phyloP scores from a whole-genome alignment of 306 rosid species.

The Quercus ilex region DNA sequence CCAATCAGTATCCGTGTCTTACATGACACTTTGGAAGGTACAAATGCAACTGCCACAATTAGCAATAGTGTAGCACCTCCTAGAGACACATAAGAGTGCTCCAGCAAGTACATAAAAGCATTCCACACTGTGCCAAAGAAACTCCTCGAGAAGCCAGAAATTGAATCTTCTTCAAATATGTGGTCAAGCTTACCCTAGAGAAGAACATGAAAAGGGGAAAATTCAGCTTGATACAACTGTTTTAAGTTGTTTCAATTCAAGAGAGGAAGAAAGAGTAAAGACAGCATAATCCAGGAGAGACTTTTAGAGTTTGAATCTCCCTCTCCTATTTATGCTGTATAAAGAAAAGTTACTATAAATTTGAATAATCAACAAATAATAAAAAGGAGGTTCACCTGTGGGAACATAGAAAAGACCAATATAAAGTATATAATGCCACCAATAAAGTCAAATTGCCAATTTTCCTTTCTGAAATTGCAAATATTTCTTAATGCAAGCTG shows the following conservation, averaged over 20 bases:
- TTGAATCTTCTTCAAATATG: conserved; percentile 74
- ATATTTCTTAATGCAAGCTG: conserved; percentile 93
- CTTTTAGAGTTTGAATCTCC: no score
- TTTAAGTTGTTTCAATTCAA: not conserved
- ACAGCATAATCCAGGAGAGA: not conserved
- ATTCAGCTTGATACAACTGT: not conserved
- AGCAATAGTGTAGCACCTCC: conserved; percentile 65
- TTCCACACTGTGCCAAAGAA: conserved; percentile 81
- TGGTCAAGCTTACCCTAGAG: conserved; percentile 80
- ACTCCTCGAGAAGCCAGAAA: conserved; percentile 63
- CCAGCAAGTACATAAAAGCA: conserved; percentile 68
- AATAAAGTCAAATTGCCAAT: conserved; percentile 97
- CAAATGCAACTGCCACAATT: conserved; percentile 62
- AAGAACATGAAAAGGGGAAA: conserved; percentile 15
- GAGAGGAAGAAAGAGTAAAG: conserved; percentile 1
- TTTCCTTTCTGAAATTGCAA: conserved; percentile 86
- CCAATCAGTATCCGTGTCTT: conserved; percentile 70
- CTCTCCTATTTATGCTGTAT: no score
- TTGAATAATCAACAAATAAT: conserved; percentile 14
- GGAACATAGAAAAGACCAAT: conserved; percentile 88
- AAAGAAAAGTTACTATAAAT: no score
- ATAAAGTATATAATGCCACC: conserved; percentile 92
- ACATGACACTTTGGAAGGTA: conserved; percentile 78
- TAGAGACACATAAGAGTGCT: conserved; percentile 64
- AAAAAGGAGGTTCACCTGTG: conserved; percentile 60